Percentiles rank a stretch among this genome's conserved stretches.
Evolutionary conservation across 2,329 filamentous ascomycete species (phyloP).

Genomic region (Chrysoporthe puriensis): DNA sequence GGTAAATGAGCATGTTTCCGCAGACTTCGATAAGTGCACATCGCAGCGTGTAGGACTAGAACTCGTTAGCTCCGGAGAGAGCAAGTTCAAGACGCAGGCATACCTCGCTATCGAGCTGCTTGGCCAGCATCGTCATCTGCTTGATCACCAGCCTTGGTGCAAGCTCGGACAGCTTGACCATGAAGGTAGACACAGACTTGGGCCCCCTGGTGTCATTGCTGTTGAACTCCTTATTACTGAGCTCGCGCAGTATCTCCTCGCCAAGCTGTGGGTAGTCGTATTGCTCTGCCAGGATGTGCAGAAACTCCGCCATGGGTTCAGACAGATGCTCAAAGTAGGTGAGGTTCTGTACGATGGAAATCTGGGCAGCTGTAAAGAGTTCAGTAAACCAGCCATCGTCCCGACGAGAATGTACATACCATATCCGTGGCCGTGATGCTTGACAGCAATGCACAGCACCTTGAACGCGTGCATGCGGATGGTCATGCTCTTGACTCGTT

Average conservation of each 20-base stretch:
- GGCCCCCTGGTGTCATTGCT: conserved; percentile 93
- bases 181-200: conserved; percentile 93
- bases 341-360: conserved; percentile 94
- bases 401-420: conserved; percentile 56
- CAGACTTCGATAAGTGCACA: conserved; percentile 96
- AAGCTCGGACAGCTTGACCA: conserved; percentile 90
- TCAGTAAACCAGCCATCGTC: conserved; percentile 35
- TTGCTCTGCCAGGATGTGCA: conserved; percentile 93
- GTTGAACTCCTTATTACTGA: conserved; percentile 98
- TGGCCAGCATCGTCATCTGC: conserved; percentile 93
- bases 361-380: conserved; percentile 75
- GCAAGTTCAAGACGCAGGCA: neutral
- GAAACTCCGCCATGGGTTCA: conserved; percentile 97
- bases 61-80: conserved; percentile 32
- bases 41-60: conserved; percentile 83
- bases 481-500: conserved; percentile 82
- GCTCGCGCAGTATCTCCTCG: conserved; percentile 89
- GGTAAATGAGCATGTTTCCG: conserved; percentile 88
- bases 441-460: conserved; percentile 92
- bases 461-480: conserved; percentile 98
- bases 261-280: conserved; percentile 96
- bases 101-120: conserved; percentile 93
- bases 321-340: conserved; percentile 99
- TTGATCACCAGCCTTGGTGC: conserved; percentile 92
- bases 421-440: conserved; percentile 96